Percentiles rank a stretch among this genome's conserved stretches.
phyloP scores from a whole-genome alignment of 2,329 filamentous ascomycete species.

The Plenodomus biglobosus region DNA sequence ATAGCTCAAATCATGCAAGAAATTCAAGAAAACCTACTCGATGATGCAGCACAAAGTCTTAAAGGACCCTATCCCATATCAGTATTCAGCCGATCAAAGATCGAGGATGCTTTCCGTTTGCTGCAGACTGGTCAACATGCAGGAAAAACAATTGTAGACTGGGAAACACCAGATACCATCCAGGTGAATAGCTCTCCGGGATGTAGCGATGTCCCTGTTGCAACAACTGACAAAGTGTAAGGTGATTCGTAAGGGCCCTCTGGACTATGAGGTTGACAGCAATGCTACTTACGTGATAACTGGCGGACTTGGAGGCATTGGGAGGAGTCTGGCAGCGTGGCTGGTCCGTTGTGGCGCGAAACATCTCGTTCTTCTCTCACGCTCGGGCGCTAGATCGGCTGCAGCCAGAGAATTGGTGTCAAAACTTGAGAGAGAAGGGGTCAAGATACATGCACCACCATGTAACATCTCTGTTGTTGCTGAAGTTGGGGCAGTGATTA shows the following conservation, averaged over 20 bases:
- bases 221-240: too few species aligned
- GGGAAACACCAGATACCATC: constrained; percentile 7
- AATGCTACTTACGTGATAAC: constrained; percentile 19
- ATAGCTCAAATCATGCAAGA: too few species aligned
- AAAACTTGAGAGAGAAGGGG: too few species aligned
- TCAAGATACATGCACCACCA: constrained; percentile 12
- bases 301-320: constrained; percentile 26
- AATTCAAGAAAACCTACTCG: too few species aligned
- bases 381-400: too few species aligned
- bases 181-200: too few species aligned
- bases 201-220: too few species aligned
- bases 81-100: constrained; percentile 7
- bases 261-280: too few species aligned
- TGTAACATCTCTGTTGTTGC: too few species aligned
- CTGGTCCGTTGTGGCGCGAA: constrained; percentile 22
- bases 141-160: constrained; percentile 46
- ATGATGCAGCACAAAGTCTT: not conserved
- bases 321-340: constrained; percentile 15
- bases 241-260: too few species aligned
- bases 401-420: too few species aligned
- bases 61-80: constrained; percentile 3
- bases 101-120: constrained; percentile 21
- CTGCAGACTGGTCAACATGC: constrained; percentile 36
- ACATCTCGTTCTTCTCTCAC: constrained; percentile 12
- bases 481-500: too few species aligned